Evolutionary conservation across 495 filamentous ascomycete species (phyloP).

Genomic region (Penicillium turbatum): DNA sequence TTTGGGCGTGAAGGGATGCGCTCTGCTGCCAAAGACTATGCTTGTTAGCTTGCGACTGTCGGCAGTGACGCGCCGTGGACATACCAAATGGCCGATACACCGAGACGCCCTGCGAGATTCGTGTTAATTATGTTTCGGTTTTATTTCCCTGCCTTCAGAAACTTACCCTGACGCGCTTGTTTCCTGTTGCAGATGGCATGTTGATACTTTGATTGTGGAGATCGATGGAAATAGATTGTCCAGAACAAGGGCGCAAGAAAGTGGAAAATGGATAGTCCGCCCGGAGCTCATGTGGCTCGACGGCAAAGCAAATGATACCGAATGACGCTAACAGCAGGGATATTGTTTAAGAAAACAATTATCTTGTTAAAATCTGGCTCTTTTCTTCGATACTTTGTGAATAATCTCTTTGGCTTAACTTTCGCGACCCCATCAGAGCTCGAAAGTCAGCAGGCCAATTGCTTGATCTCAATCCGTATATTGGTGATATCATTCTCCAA

Average conservation of each 20-base stretch:
- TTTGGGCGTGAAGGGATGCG: slow-evolving; percentile 66
- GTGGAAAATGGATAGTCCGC: slow-evolving; percentile 1
- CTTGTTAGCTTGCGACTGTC: slow-evolving; percentile 7
- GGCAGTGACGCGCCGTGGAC: slow-evolving; percentile 4
- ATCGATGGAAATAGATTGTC: neutral
- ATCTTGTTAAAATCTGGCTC: neutral
- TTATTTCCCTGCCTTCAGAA: neutral
- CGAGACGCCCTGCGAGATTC: slow-evolving; percentile 55
- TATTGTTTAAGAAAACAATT: neutral
- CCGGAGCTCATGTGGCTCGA: neutral
- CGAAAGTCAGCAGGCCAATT: neutral
- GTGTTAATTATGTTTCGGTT: slow-evolving; percentile 11
- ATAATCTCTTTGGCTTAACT: neutral
- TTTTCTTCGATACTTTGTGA: neutral
- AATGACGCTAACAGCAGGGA: neutral
- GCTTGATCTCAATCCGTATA: neutral
- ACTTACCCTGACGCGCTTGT: slow-evolving; percentile 56
- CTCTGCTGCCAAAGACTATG: slow-evolving; percentile 72
- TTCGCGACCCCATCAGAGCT: neutral
- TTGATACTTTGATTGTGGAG: slow-evolving; percentile 8
- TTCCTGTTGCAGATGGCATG: slow-evolving; percentile 54
- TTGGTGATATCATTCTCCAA: slow-evolving; percentile 44
- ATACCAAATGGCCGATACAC: slow-evolving; percentile 70
- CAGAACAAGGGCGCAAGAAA: slow-evolving; percentile 8
- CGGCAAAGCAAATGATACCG: neutral